These are phyloP conservation scores for Colletotrichum somersetense DNA, from an alignment of 2,329 filamentous ascomycete species.

Conservation along the genomic window DNA sequence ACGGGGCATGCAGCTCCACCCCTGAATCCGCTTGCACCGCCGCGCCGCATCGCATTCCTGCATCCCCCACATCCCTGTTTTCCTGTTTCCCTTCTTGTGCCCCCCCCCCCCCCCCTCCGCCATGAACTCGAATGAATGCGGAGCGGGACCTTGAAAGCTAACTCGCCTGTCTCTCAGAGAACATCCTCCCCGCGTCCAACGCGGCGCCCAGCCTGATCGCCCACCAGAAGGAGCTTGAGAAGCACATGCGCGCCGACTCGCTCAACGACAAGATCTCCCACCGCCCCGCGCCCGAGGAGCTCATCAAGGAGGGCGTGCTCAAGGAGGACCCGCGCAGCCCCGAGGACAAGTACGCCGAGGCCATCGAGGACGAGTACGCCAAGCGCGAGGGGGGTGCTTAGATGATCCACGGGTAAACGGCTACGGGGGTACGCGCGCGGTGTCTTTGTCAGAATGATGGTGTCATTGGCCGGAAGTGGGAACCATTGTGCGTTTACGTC, in stretches of 20 bases:
- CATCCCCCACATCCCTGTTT: constrained; percentile 2
- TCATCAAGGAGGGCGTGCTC: constrained; percentile 85
- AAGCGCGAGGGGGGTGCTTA: constrained; percentile 73
- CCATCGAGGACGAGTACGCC: constrained; percentile 74
- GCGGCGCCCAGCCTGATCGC: constrained; percentile 85
- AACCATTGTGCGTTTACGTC: constrained; percentile 17
- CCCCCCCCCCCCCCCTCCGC: not conserved
- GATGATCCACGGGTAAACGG: not conserved
- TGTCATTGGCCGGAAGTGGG: not conserved
- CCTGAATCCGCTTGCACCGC: not conserved
- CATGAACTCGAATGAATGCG: not conserved
- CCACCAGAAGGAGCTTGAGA: constrained; percentile 86
- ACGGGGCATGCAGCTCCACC: not conserved
- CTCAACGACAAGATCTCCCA: constrained; percentile 89
- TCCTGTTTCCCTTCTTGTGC: not conserved
- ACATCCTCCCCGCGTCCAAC: constrained; percentile 85
- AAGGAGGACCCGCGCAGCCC: constrained; percentile 73
- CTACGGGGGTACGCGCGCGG: not conserved
- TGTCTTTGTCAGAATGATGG: not conserved
- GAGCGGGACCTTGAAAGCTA: not conserved
- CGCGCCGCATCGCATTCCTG: constrained; percentile 6
- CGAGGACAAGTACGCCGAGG: constrained; percentile 69
- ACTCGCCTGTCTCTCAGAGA: constrained; percentile 65
- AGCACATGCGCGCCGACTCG: constrained; percentile 87
- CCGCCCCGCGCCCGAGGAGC: constrained; percentile 79